These are phyloP conservation scores for Mucor mucedo DNA, from an alignment of 371 early-diverging fungal genomes.

Conservation along the genomic window DNA sequence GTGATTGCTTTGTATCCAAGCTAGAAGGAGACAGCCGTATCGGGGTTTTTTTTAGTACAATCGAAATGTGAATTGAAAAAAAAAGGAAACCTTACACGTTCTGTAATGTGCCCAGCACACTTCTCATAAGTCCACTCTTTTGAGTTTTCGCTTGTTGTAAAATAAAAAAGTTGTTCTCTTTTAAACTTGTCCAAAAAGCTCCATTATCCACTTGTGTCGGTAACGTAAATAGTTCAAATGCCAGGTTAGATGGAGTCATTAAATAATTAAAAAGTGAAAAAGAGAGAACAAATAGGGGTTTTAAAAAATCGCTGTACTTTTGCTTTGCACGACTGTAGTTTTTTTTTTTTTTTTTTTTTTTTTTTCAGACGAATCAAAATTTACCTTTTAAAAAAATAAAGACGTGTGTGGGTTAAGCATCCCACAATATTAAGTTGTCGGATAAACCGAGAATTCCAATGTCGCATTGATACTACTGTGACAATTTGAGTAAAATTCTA, in stretches of 20 bases:
- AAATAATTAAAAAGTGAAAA: background rate
- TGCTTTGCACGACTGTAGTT: background rate
- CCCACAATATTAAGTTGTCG: too few species aligned
- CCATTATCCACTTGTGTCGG: constrained; percentile 43
- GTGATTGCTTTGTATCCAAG: constrained; percentile 93
- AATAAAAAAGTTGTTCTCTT: constrained; percentile 65
- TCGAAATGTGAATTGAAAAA: background rate
- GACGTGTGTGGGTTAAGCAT: too few species aligned
- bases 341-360: too few species aligned
- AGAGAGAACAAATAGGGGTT: background rate
- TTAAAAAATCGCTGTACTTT: background rate
- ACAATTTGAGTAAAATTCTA: too few species aligned
- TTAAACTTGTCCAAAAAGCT: constrained; percentile 67
- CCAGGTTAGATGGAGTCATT: constrained; percentile 20
- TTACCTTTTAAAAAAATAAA: too few species aligned
- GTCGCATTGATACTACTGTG: too few species aligned
- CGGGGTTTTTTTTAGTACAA: too few species aligned
- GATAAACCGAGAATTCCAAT: too few species aligned
- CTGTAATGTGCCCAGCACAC: constrained; percentile 80
- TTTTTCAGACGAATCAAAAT: too few species aligned
- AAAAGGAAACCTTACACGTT: constrained; percentile 65
- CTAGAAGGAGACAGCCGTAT: constrained; percentile 26
- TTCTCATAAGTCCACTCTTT: constrained; percentile 63
- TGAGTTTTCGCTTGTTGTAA: constrained; percentile 73
- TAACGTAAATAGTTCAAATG: constrained; percentile 47